phyloP scores from a whole-genome alignment of 2,329 filamentous ascomycete genomes.

The Penicillium concentricum region DNA sequence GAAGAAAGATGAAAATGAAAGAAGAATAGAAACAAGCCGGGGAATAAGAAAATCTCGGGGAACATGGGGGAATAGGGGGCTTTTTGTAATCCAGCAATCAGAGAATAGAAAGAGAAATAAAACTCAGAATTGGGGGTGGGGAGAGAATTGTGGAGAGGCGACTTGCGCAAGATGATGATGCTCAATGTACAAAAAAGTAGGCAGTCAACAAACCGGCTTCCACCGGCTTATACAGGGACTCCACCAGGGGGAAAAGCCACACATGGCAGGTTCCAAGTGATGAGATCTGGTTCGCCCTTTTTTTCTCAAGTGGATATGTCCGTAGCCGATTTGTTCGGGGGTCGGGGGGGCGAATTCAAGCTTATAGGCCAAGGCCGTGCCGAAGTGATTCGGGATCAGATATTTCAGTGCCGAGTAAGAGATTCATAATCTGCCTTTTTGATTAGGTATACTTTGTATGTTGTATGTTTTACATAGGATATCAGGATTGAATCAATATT shows the following conservation, averaged over 20 bases:
- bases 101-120: slow-evolving; percentile 3
- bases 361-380: slow-evolving; percentile 5
- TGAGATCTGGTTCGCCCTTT: slow-evolving; percentile 20
- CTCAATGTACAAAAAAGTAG: not conserved
- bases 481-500: not conserved
- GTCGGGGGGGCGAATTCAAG: slow-evolving; percentile 9
- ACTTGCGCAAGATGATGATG: slow-evolving; percentile 17
- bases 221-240: slow-evolving; percentile 19
- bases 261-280: slow-evolving; percentile 13
- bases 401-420: not conserved
- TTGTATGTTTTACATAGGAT: no score
- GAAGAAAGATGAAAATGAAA: not conserved
- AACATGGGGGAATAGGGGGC: slow-evolving; percentile 10
- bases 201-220: slow-evolving; percentile 21
- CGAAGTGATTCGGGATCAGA: not conserved
- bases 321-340: slow-evolving; percentile 7
- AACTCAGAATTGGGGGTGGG: slow-evolving; percentile 15
- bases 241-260: slow-evolving; percentile 15
- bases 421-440: not conserved
- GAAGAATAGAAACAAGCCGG: slow-evolving; percentile 11
- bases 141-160: slow-evolving; percentile 21
- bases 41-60: slow-evolving; percentile 12
- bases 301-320: slow-evolving; percentile 8
- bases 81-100: slow-evolving; percentile 20
- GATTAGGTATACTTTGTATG: no score